A percentile compares a stretch with the other conserved stretches of the same genome.
Evolutionary conservation across 176 grass and related monocot genomes (phyloP).

Genomic region (Poa pratensis): DNA sequence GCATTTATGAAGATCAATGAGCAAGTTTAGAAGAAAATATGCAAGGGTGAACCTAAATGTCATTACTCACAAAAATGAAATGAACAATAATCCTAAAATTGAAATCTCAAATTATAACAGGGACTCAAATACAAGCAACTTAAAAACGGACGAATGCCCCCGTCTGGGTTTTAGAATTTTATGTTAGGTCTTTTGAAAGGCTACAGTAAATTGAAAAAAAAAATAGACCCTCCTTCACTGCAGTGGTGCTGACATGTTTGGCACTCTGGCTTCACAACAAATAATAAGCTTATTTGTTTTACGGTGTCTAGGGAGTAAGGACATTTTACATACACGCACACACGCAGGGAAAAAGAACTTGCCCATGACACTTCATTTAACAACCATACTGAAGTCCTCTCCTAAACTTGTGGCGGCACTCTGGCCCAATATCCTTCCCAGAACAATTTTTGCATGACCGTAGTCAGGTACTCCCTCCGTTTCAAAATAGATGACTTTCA

Average conservation of each 20-base stretch:
- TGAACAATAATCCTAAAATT: background rate
- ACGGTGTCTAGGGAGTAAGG: background rate
- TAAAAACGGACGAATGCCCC: background rate
- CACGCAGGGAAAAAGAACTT: background rate
- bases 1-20: slow-evolving; percentile 41
- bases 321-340: background rate
- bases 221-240: background rate
- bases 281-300: background rate
- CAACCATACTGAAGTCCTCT: background rate
- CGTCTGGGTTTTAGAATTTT: background rate
- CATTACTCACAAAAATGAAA: background rate
- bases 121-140: slow-evolving; percentile 1
- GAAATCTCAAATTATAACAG: slow-evolving; percentile 11
- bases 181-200: background rate
- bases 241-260: background rate
- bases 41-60: slow-evolving; percentile 10
- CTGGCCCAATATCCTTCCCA: background rate
- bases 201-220: slow-evolving; percentile 2
- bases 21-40: slow-evolving; percentile 23
- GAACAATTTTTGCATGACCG: slow-evolving; percentile 23
- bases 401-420: background rate
- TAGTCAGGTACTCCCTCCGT: background rate
- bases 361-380: background rate
- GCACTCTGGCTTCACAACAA: slow-evolving; percentile 25
- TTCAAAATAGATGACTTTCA: too few relatives aligned